Base-by-base conservation (phyloP, 805 yeast genomes). In the Candida qinlingensis region DNA sequence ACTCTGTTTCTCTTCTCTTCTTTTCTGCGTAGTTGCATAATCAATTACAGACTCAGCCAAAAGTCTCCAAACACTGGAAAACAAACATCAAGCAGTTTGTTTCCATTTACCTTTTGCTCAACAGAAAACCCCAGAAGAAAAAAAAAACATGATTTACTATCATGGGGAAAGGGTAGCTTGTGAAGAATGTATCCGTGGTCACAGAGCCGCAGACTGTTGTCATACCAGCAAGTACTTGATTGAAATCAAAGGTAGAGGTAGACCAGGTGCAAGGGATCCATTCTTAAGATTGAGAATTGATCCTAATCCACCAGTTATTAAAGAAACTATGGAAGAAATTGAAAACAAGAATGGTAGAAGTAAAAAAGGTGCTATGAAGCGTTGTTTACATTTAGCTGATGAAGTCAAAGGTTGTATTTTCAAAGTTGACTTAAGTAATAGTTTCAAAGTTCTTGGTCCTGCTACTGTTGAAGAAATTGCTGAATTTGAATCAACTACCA, bases 111-210 rank as follows among this genome's bases (percentile, higher is more conserved):
- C 19, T 2, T 19, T 19, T 19, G 19, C 19, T 19, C 19, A 19
- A 19, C 19, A 19, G 19, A 19, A 19, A 19, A 19, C 19, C 19
- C 19, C 19, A 19, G 19, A 19, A 19, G 19, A 19, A 19, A 19
- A 19, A 19, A 19, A 19, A 19, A 19, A 19, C 31, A 88, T 89
- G 96, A 86, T 89, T 46, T 68, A 87, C 46, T 86, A 85, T 58
- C 86, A 85, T 54, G 86, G 85, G 30, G 85, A 79, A 57, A 85
- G 90, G 59, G 85, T 86, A 63, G 87, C 96, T 4, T 89, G 97
- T 66, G 78, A 79, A 47, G 84, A 83, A 59, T 92, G 99, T 62
- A 88, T 94, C 27, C 72, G 97, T 40, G 98, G 98, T 13, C 99
- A 92, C 61, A 70, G 99, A 38, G 87, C 97, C 1, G 81, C 92